Percentiles rank a stretch among this genome's conserved stretches.
These are phyloP conservation scores for Boletus subparvulus DNA, from an alignment of 768 basidiomycete genomes.

Conservation along the genomic window DNA sequence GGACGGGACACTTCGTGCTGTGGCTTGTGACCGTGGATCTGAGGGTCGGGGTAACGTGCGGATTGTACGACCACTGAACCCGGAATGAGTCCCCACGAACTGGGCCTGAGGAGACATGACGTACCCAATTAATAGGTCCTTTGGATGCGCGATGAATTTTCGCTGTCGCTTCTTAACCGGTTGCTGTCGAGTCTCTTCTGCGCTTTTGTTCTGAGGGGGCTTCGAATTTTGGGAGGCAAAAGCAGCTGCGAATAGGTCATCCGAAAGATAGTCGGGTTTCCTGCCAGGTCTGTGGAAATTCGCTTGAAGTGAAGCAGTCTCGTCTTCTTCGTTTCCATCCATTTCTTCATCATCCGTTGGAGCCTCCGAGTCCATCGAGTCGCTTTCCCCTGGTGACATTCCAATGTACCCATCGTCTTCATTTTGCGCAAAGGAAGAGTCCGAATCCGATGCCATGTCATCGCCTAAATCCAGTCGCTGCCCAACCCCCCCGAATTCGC, in stretches of 20 bases:
- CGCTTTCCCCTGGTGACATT: slow-evolving; percentile 11
- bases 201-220: slow-evolving; percentile 12
- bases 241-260: slow-evolving; percentile 61
- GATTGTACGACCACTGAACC: slow-evolving; percentile 51
- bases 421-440: slow-evolving; percentile 11
- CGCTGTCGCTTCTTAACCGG: slow-evolving; percentile 27
- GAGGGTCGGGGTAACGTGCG: slow-evolving; percentile 42
- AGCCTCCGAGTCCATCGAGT: slow-evolving; percentile 11
- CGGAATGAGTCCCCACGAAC: slow-evolving; percentile 1
- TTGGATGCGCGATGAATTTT: slow-evolving; percentile 37
- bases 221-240: slow-evolving; percentile 39
- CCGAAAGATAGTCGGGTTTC: slow-evolving; percentile 58
- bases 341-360: slow-evolving; percentile 21
- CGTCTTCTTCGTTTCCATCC: slow-evolving; percentile 12
- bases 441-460: slow-evolving; percentile 14
- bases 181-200: slow-evolving; percentile 26
- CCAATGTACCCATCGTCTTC: slow-evolving; percentile 15
- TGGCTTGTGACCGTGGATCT: slow-evolving; percentile 32
- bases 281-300: slow-evolving; percentile 20
- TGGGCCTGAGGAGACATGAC: not conserved
- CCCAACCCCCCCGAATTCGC: slow-evolving; percentile 9
- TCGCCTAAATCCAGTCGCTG: slow-evolving; percentile 10
- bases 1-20: slow-evolving; percentile 48
- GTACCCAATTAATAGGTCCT: slow-evolving; percentile 59
- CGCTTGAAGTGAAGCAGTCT: not conserved